These are phyloP conservation scores for Zygotorulaspora sp. DNA, from an alignment of 805 yeast genomes.

Conservation along the genomic window DNA sequence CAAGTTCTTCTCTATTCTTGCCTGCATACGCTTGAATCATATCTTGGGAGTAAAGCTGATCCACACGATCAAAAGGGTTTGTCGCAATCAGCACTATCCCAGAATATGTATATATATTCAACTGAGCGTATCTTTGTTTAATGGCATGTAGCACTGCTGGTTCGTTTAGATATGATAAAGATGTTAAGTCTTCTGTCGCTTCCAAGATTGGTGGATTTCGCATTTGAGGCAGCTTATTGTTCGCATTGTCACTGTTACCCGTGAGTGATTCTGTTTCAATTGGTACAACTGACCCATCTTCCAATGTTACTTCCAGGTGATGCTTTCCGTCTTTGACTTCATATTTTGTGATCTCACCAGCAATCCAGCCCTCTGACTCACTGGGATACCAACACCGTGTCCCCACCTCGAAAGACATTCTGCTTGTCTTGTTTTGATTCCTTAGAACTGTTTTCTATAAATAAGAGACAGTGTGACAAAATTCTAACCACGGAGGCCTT, in stretches of 20 bases:
- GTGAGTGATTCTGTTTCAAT: slow-evolving; percentile 44
- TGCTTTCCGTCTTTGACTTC: slow-evolving; percentile 40
- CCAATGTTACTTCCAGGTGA: slow-evolving; percentile 49
- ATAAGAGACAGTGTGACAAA: no score
- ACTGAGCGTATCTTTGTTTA: slow-evolving; percentile 77
- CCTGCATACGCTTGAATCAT: slow-evolving; percentile 93
- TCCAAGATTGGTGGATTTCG: slow-evolving; percentile 91
- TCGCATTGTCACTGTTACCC: slow-evolving; percentile 26
- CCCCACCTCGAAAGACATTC: slow-evolving; percentile 47
- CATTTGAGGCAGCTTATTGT: slow-evolving; percentile 60
- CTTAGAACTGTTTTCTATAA: no score
- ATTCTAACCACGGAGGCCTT: no score
- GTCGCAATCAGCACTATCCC: slow-evolving; percentile 96
- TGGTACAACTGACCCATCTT: slow-evolving; percentile 44
- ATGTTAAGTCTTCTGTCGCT: slow-evolving; percentile 90
- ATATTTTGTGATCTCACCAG: slow-evolving; percentile 53
- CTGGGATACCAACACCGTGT: slow-evolving; percentile 78
- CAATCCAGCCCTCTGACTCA: slow-evolving; percentile 66
- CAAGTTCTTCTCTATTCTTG: slow-evolving; percentile 85
- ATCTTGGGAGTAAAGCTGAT: slow-evolving; percentile 83
- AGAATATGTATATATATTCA: slow-evolving; percentile 89
- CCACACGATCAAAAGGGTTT: slow-evolving; percentile 90
- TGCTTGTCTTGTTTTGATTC: no score
- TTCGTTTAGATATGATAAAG: slow-evolving; percentile 86
- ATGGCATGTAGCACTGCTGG: slow-evolving; percentile 96